These are phyloP conservation scores for Mariannaea elegans DNA, from an alignment of 2,329 filamentous ascomycete species.

Conservation along the genomic window DNA sequence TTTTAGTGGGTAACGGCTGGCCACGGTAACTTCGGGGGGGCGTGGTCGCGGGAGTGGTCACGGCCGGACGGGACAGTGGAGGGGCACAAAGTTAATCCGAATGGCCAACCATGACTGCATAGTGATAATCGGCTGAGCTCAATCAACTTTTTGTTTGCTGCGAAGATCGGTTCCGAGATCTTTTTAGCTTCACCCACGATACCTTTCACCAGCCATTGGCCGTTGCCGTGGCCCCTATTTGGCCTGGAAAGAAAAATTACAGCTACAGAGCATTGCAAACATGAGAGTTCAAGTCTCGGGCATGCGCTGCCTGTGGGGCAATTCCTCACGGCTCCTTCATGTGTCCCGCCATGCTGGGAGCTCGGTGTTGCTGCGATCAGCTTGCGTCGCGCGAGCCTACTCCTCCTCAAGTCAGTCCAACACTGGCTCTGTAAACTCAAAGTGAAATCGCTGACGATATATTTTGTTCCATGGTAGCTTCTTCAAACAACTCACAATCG, in stretches of 20 bases:
- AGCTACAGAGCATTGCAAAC: slow-evolving; percentile 25
- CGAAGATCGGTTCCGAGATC: no score
- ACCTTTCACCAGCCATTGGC: slow-evolving; percentile 11
- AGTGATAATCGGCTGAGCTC: no score
- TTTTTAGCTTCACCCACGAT: neutral
- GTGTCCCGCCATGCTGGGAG: slow-evolving; percentile 33
- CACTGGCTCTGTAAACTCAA: slow-evolving; percentile 11
- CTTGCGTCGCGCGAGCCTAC: slow-evolving; percentile 35
- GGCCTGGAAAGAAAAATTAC: slow-evolving; percentile 32
- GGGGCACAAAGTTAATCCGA: no score
- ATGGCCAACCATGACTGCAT: no score
- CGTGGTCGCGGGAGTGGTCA: no score
- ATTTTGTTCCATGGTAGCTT: slow-evolving; percentile 25
- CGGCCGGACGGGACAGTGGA: no score
- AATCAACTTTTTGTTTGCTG: no score
- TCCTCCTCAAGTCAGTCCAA: slow-evolving; percentile 38
- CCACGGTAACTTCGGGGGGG: no score
- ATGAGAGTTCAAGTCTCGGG: slow-evolving; percentile 39
- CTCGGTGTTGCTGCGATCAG: slow-evolving; percentile 34
- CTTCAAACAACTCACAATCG: slow-evolving; percentile 37
- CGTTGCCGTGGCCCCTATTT: neutral
- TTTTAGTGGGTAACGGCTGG: neutral
- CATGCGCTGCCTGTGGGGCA: slow-evolving; percentile 41
- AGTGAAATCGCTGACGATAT: slow-evolving; percentile 31
- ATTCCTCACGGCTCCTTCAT: slow-evolving; percentile 32